Percentiles rank a stretch among this genome's conserved stretches.
phyloP scores from a whole-genome alignment of 2,329 filamentous ascomycete species.

The Alternaria gansuensis region DNA sequence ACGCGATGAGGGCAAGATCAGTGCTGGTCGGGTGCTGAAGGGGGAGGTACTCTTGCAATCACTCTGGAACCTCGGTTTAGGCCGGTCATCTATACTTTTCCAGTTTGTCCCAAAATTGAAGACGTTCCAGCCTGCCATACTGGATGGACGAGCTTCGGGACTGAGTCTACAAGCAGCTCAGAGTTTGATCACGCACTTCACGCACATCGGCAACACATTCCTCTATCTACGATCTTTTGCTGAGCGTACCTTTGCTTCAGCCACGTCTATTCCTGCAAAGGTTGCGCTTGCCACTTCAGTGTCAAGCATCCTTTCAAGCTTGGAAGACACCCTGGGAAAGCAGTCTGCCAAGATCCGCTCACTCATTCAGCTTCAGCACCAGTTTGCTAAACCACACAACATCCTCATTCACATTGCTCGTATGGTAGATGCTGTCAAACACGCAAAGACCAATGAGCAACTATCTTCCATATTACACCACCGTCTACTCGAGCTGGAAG shows the following conservation, averaged over 20 bases:
- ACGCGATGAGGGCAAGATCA: conserved; percentile 54
- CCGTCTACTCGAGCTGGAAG: conserved; percentile 62
- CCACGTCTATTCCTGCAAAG: conserved; percentile 49
- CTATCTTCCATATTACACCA: conserved; percentile 52
- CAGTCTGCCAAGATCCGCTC: conserved; percentile 41
- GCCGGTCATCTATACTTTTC: conserved; percentile 77
- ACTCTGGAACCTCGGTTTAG: conserved; percentile 72
- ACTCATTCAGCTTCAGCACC: conserved; percentile 54
- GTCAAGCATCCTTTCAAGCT: conserved; percentile 51
- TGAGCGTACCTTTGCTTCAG: conserved; percentile 48
- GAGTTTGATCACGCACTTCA: conserved; percentile 61
- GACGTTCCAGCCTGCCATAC: conserved; percentile 61
- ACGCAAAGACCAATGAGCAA: conserved; percentile 54
- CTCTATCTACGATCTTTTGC: conserved; percentile 50
- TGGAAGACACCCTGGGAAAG: conserved; percentile 53
- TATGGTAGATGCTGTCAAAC: conserved; percentile 58
- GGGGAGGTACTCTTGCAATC: conserved; percentile 57
- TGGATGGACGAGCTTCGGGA: conserved; percentile 60
- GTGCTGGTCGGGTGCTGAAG: conserved; percentile 52
- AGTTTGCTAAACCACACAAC: conserved; percentile 58
- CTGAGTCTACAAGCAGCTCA: conserved; percentile 60
- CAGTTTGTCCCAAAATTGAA: conserved; percentile 63
- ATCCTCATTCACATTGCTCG: conserved; percentile 63
- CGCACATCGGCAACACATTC: conserved; percentile 51
- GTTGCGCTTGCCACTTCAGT: conserved; percentile 56